Conservation (phyloP, 1,139 yeast genomes). For the Candida glucosophila region DNA sequence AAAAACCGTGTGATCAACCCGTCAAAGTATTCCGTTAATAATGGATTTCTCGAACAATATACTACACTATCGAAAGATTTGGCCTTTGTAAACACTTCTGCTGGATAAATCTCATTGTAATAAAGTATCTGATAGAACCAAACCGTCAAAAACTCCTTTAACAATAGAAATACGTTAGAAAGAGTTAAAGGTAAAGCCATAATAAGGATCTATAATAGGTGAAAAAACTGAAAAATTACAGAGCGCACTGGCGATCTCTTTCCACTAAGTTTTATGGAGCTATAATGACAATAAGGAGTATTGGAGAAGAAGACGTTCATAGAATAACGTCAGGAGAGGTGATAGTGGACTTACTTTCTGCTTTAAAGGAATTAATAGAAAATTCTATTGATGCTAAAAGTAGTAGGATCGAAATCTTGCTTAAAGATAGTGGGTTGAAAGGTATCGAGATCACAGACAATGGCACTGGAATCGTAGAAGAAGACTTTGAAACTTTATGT, state of each 20-base stretch:
- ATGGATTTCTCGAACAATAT: constrained; percentile 34
- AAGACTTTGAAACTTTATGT: constrained; percentile 58
- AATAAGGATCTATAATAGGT: too few species aligned
- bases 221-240: too few species aligned
- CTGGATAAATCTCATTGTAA: constrained; percentile 35
- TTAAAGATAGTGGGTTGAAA: constrained; percentile 71
- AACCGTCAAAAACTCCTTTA: constrained; percentile 31
- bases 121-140: constrained; percentile 41
- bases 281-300: constrained; percentile 25
- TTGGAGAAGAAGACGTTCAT: constrained; percentile 47
- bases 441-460: constrained; percentile 63
- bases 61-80: constrained; percentile 34
- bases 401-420: constrained; percentile 53
- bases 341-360: constrained; percentile 65
- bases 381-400: constrained; percentile 78
- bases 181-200: constrained; percentile 15
- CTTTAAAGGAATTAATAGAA: constrained; percentile 80
- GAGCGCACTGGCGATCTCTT: too few species aligned
- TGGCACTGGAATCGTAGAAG: constrained; percentile 60
- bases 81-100: constrained; percentile 25
- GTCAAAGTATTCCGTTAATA: constrained; percentile 27
- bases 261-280: too few species aligned
- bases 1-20: constrained; percentile 19
- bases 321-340: constrained; percentile 90
- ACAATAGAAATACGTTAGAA: constrained; percentile 19